Evolutionary conservation across 345 rosid genomes (phyloP), one percentile per base, ranked within the genome.

Genomic region (Murraya paniculata): DNA sequence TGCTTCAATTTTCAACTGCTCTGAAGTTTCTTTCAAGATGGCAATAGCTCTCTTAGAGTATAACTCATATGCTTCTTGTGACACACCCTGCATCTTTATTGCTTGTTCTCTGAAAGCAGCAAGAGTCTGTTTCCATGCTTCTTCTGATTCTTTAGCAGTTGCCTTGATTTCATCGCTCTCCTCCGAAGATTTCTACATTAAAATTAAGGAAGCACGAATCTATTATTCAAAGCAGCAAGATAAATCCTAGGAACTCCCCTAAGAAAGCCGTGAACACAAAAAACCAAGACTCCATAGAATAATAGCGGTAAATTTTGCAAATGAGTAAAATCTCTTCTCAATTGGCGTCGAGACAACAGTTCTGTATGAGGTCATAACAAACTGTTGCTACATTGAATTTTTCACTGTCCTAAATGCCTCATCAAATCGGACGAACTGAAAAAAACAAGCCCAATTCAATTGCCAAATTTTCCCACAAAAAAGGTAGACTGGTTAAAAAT

Each of bases 111-210:
- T 91, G 84, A 93, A 92, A 36, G 92, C 64, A 68, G 80, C 90
- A 5, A 94, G 83, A 68, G 94, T 78, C 84, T 87, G 90, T 77
- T 93, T 89, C 98, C 99, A 94, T 24, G 89, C 92, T 89, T 97
- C 98, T 61, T 89, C 85, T 11, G 98, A 85, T 80, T 83, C 97
- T 72, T 85, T 88, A 57, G 73, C 79, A 64, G 61, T 72, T 11
- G 41, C 22, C 55, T 84, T 70, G 64, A 39, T n/a, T 76, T 81
- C 87, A 24, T 82, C 85, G 65, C 74, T 81, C 79, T 85, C 92
- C 74, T 82, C 86, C 80, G 92, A 87, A 77, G 81, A 82, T 79
- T 89, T 85, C 94, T 86, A 69, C 22, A 72, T 50, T 22, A 57
- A 64, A 38, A 19, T 25, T 8, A 59, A n/a, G 22, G 11, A 28